Evolutionary conservation across 2,329 filamentous ascomycete species (phyloP).

Genomic region (Thermoascus crustaceus): DNA sequence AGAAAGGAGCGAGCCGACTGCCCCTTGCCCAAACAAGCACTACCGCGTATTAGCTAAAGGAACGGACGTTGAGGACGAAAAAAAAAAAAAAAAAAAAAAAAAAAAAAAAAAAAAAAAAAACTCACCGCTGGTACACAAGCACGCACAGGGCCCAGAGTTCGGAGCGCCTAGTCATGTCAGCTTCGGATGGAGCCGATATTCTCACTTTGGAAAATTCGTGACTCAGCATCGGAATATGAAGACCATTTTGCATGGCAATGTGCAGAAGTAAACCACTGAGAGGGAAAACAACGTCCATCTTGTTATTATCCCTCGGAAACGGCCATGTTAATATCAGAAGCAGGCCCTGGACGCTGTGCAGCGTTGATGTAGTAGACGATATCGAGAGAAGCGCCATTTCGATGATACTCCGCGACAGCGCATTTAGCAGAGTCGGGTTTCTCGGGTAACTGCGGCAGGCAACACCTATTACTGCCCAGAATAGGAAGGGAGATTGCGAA

Average conservation of each 20-base stretch:
- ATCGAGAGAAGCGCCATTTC: conserved; percentile 32
- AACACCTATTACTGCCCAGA: conserved; percentile 59
- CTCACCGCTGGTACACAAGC: conserved; percentile 33
- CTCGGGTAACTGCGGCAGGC: conserved; percentile 29
- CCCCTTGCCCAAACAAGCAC: conserved; percentile 31
- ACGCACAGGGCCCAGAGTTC: conserved; percentile 36
- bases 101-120: too few relatives aligned
- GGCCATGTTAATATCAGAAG: conserved; percentile 35
- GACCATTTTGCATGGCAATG: conserved; percentile 35
- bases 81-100: too few relatives aligned
- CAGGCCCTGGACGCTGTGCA: conserved; percentile 30
- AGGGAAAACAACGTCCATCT: conserved; percentile 28
- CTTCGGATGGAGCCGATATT: conserved; percentile 21
- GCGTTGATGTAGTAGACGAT: conserved; percentile 19
- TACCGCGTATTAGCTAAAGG: conserved; percentile 11
- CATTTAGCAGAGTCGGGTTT: conserved; percentile 31
- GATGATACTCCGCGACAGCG: conserved; percentile 25
- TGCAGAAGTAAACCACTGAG: conserved; percentile 32
- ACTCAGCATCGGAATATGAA: conserved; percentile 35
- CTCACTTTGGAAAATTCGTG: conserved; percentile 34
- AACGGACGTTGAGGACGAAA: not conserved
- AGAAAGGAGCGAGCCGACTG: conserved; percentile 26
- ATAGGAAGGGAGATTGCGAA: conserved; percentile 69
- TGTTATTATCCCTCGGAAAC: conserved; percentile 26
- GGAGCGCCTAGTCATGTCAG: conserved; percentile 28